Percentiles rank a stretch among this genome's conserved stretches.
phyloP scores from a whole-genome alignment of 306 rosid genomes.

The Sphenostylis stenocarpa region DNA sequence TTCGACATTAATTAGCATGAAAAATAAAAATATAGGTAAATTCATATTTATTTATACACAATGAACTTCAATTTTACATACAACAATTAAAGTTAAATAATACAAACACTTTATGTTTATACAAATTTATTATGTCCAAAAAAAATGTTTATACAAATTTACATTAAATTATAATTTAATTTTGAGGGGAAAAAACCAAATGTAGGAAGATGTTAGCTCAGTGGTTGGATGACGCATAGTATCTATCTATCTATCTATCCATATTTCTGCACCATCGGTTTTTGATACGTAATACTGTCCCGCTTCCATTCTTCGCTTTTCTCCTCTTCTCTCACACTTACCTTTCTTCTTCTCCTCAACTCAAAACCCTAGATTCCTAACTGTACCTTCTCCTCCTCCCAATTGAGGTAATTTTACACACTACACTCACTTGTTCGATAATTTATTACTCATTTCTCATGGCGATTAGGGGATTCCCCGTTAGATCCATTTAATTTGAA shows the following conservation, averaged over 20 bases:
- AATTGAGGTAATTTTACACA: background rate
- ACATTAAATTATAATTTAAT: background rate
- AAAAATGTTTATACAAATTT: no score
- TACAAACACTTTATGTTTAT: no score
- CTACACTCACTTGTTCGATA: background rate
- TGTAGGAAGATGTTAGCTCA: background rate
- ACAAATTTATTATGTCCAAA: no score
- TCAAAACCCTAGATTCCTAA: slow-evolving; percentile 9
- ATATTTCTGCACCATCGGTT: background rate
- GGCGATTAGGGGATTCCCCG: background rate
- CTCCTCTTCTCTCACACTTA: background rate
- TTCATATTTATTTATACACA: background rate
- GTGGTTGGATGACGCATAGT: background rate
- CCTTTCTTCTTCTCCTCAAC: background rate
- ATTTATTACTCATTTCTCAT: background rate
- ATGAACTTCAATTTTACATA: background rate
- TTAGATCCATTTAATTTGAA: background rate
- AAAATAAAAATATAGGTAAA: background rate
- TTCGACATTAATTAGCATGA: background rate
- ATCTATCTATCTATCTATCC: background rate
- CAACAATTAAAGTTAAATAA: no score
- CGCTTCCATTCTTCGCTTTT: background rate
- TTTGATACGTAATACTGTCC: background rate
- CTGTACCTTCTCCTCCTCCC: background rate
- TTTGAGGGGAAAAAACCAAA: background rate